Percentiles rank a stretch among this genome's conserved stretches.
Conservation (phyloP, 139 green algal species). For the Protoeuglena noctilucae region DNA sequence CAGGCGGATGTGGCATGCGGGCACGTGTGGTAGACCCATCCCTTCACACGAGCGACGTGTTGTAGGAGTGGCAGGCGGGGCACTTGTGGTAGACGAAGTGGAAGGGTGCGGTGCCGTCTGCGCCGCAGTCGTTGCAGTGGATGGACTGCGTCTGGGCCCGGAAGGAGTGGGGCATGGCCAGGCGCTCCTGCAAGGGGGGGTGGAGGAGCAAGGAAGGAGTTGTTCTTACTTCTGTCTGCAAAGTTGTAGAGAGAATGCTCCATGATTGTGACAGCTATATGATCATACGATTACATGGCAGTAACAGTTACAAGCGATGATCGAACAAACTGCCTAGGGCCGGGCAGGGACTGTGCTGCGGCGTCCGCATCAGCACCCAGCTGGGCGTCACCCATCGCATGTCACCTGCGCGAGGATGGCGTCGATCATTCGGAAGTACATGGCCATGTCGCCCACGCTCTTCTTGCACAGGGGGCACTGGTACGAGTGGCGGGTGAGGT, state of each 20-base stretch:
- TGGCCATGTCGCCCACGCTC: constrained; percentile 82
- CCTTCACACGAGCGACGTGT: constrained; percentile 65
- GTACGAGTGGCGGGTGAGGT: constrained; percentile 76
- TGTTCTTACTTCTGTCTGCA: not conserved
- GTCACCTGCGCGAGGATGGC: constrained; percentile 54
- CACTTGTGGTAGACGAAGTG: constrained; percentile 96
- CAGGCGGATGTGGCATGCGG: too few relatives aligned
- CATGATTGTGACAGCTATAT: not conserved
- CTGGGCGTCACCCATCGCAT: constrained; percentile 21
- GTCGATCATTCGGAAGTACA: constrained; percentile 96
- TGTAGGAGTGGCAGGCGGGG: constrained; percentile 71
- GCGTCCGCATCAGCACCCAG: constrained; percentile 16
- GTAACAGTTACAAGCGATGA: not conserved
- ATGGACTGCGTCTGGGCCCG: constrained; percentile 47
- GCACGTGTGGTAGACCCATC: too few relatives aligned
- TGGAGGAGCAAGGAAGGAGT: not conserved
- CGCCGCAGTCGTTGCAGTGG: constrained; percentile 85
- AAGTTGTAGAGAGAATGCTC: not conserved
- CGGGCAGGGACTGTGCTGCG: not conserved
- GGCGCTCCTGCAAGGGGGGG: not conserved
- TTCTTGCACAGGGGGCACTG: constrained; percentile 92
- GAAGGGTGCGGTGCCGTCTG: constrained; percentile 43
- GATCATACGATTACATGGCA: not conserved
- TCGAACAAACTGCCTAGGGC: not conserved
- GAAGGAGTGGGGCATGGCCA: constrained; percentile 63